A percentile compares a stretch with the other conserved stretches of the same genome.
These are phyloP conservation scores for Xylaria sp. DNA, from an alignment of 2,329 filamentous ascomycete genomes.

Conservation along the genomic window DNA sequence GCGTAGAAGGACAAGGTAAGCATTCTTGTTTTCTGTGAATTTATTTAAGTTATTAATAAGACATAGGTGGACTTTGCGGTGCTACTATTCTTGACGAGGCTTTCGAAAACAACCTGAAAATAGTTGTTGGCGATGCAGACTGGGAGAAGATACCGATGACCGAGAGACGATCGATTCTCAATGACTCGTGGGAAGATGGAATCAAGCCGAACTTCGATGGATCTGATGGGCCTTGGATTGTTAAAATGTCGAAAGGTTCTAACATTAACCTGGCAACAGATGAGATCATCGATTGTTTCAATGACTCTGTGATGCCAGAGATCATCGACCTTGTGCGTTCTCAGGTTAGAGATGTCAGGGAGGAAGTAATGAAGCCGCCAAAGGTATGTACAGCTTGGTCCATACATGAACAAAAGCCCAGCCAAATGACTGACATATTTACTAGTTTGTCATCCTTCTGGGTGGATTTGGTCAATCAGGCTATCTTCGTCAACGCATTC, in stretches of 20 bases:
- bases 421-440: not conserved
- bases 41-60: not conserved
- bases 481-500: not conserved
- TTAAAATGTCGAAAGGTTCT: not conserved
- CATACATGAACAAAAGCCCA: not conserved
- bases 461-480: not conserved
- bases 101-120: not conserved
- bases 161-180: not conserved
- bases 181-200: not conserved
- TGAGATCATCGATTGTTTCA: not conserved
- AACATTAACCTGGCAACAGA: not conserved
- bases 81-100: not conserved
- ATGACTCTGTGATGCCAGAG: not conserved
- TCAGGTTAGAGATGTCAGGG: not conserved
- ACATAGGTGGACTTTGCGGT: not conserved
- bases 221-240: not conserved
- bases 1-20: not conserved
- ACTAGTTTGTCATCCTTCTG: not conserved
- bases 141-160: not conserved
- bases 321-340: not conserved
- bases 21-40: not conserved
- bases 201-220: not conserved
- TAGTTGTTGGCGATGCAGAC: not conserved
- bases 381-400: not conserved
- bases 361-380: not conserved